phyloP scores from a whole-genome alignment of 1,284 basidiomycete species.

The Porogramme epimiltina region DNA sequence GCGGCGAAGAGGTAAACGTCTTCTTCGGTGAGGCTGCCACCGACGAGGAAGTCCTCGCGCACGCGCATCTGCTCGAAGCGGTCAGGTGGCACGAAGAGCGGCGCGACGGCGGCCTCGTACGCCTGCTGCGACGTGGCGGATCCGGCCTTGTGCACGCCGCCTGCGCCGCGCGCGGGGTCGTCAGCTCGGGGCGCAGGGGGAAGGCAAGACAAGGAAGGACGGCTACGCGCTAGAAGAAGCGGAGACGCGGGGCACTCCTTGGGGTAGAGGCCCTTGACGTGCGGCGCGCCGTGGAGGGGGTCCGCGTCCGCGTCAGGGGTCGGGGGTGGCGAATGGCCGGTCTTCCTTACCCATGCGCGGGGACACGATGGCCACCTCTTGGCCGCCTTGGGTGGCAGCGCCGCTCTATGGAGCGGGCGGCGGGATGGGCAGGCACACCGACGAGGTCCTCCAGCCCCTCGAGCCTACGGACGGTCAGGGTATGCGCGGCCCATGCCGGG shows the following conservation, averaged over 20 bases:
- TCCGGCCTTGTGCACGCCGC: slow-evolving; percentile 88
- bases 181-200: not conserved
- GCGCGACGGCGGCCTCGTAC: slow-evolving; percentile 76
- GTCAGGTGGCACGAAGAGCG: slow-evolving; percentile 80
- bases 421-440: too few species aligned
- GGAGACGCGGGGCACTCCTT: slow-evolving; percentile 74
- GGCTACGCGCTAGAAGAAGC: too few species aligned
- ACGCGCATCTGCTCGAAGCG: slow-evolving; percentile 77
- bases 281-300: slow-evolving; percentile 66
- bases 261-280: slow-evolving; percentile 88
- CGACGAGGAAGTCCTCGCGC: slow-evolving; percentile 84
- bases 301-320: slow-evolving; percentile 77
- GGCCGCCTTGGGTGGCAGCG: too few species aligned
- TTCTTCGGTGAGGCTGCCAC: slow-evolving; percentile 85
- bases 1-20: slow-evolving; percentile 86
- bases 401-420: too few species aligned
- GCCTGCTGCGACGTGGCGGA: slow-evolving; percentile 85
- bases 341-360: slow-evolving; percentile 84
- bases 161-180: slow-evolving; percentile 39
- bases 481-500: slow-evolving; percentile 90
- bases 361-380: slow-evolving; percentile 89
- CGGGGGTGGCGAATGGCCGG: slow-evolving; percentile 84
- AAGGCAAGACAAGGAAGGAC: too few species aligned
- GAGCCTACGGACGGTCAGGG: slow-evolving; percentile 86
- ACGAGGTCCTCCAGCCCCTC: slow-evolving; percentile 91